phyloP scores from a whole-genome alignment of 2,329 filamentous ascomycete genomes.

The Epichloe festucae region DNA sequence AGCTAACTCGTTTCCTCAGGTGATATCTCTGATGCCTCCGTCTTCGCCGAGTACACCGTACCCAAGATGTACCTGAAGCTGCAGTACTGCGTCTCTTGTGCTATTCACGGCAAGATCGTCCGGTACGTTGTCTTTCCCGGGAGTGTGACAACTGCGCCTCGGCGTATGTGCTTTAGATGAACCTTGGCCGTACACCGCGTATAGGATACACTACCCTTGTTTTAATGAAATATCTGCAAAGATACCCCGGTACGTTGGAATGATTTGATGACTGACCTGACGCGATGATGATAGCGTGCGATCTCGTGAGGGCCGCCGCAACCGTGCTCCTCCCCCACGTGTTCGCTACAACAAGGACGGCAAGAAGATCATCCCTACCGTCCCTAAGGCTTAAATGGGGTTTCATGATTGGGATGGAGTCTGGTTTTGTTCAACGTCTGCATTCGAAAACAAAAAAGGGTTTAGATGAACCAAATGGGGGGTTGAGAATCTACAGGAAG shows the following conservation, averaged over 20 bases:
- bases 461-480: constrained; percentile 22
- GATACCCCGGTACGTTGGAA: constrained; percentile 16
- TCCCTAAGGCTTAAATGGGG: constrained; percentile 25
- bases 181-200: constrained; percentile 39
- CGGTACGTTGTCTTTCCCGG: constrained; percentile 65
- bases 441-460: constrained; percentile 21
- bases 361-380: constrained; percentile 93
- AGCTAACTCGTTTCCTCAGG: constrained; percentile 38
- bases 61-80: constrained; percentile 99
- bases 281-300: constrained; percentile 61
- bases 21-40: constrained; percentile 99
- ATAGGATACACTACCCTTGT: constrained; percentile 20
- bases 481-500: constrained; percentile 14
- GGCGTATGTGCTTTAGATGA: constrained; percentile 42
- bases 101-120: constrained; percentile 99
- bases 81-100: constrained; percentile 99
- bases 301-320: constrained; percentile 91
- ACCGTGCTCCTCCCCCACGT: constrained; percentile 96
- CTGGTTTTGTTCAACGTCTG: constrained; percentile 24
- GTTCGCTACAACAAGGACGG: constrained; percentile 99
- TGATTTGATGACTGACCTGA: constrained; percentile 4
- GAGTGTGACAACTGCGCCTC: constrained; percentile 45
- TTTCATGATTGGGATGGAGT: constrained; percentile 23
- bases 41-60: constrained; percentile 98
- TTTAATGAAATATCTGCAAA: too few species aligned